phyloP scores from a whole-genome alignment of 768 basidiomycete species.

The Arthromyces matolae region DNA sequence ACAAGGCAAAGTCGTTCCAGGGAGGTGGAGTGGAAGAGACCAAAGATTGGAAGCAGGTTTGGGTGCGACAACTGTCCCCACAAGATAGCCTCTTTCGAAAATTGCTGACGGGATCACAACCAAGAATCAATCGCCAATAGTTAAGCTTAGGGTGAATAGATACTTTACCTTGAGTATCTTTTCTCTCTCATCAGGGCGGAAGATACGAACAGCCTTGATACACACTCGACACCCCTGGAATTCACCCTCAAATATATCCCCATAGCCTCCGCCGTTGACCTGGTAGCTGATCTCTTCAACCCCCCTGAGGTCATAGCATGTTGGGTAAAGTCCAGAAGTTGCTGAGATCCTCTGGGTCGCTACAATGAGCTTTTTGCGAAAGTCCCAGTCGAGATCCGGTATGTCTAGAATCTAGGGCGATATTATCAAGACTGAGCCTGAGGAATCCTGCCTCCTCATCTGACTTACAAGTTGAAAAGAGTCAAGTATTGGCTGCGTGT shows the following conservation, averaged over 20 bases:
- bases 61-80: slow-evolving; percentile 8
- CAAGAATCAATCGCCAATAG: no score
- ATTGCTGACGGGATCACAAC: neutral
- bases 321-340: neutral
- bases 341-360: neutral
- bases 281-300: neutral
- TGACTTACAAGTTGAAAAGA: neutral
- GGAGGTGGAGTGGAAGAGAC: slow-evolving; percentile 11
- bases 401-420: neutral
- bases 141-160: neutral
- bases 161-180: neutral
- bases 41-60: slow-evolving; percentile 16
- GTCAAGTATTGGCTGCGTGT: neutral
- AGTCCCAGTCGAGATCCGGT: neutral
- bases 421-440: neutral
- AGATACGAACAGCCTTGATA: neutral
- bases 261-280: neutral
- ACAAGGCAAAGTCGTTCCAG: slow-evolving; percentile 9
- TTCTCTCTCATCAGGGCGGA: neutral
- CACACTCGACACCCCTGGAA: neutral
- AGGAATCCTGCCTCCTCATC: neutral
- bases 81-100: neutral
- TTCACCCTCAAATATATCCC: neutral
- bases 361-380: neutral
- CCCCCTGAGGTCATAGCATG: neutral